Conservation (phyloP, 192 early-diverging fungal species). For the Podila horticola region DNA sequence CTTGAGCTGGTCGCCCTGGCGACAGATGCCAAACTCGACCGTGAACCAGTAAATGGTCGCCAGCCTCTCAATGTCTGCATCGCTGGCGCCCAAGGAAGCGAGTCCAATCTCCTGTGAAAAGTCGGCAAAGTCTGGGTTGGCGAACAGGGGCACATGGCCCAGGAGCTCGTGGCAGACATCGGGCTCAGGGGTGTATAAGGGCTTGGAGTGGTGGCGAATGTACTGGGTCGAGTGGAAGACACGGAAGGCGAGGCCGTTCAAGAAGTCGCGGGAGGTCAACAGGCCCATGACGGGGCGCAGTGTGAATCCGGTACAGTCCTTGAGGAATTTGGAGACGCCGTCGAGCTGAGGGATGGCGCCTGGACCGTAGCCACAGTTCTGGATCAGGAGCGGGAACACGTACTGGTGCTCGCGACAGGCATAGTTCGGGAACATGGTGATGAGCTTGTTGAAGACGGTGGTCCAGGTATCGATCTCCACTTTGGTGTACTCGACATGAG, state of each 20-base stretch:
- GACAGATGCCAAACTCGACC: slow-evolving; percentile 93
- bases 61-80: slow-evolving; percentile 88
- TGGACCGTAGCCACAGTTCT: slow-evolving; percentile 89
- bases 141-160: slow-evolving; percentile 87
- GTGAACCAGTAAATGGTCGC: slow-evolving; percentile 94
- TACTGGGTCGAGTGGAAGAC: slow-evolving; percentile 98
- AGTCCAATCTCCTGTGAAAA: slow-evolving; percentile 95
- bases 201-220: slow-evolving; percentile 91
- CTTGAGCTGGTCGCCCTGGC: slow-evolving; percentile 73
- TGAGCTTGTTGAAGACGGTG: slow-evolving; percentile 79
- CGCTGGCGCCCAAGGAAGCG: slow-evolving; percentile 90
- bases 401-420: slow-evolving; percentile 94
- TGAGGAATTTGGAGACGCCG: slow-evolving; percentile 88
- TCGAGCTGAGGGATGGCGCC: slow-evolving; percentile 91
- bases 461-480: slow-evolving; percentile 89
- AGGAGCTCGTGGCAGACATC: slow-evolving; percentile 96
- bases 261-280: slow-evolving; percentile 90
- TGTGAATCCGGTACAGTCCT: slow-evolving; percentile 95
- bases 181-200: slow-evolving; percentile 93
- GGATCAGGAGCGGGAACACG: slow-evolving; percentile 86
- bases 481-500: slow-evolving; percentile 82
- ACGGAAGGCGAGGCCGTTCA: slow-evolving; percentile 95
- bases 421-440: slow-evolving; percentile 78
- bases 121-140: slow-evolving; percentile 90
- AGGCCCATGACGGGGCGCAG: slow-evolving; percentile 95